Conservation (phyloP, 768 basidiomycete species). For the Coprinopsis sp. region DNA sequence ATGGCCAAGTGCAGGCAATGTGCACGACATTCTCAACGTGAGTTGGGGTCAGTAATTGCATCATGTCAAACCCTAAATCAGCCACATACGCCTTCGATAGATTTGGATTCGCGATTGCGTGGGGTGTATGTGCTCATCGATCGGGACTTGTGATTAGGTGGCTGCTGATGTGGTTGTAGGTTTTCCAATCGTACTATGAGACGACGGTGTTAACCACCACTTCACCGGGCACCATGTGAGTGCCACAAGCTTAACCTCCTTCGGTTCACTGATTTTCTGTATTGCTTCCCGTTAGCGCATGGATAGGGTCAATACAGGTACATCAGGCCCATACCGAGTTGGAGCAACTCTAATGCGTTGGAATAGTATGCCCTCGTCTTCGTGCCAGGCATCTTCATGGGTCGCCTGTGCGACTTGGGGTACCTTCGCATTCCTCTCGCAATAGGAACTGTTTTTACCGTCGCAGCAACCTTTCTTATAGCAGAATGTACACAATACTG, state of each 20-base stretch:
- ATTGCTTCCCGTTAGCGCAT: constrained; percentile 46
- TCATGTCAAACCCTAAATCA: neutral
- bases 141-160: neutral
- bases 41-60: too few relatives aligned
- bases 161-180: constrained; percentile 28
- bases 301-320: constrained; percentile 79
- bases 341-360: neutral
- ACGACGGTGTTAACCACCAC: constrained; percentile 41
- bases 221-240: constrained; percentile 63
- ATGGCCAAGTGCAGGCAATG: constrained; percentile 32
- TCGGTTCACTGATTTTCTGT: neutral
- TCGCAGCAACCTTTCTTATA: constrained; percentile 46
- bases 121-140: constrained; percentile 52
- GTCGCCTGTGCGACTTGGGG: constrained; percentile 60
- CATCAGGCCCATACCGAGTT: neutral
- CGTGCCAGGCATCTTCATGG: constrained; percentile 45
- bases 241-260: neutral
- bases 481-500: constrained; percentile 60
- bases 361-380: constrained; percentile 45
- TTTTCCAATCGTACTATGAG: constrained; percentile 73
- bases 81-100: constrained; percentile 18
- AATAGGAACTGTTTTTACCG: constrained; percentile 35
- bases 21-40: constrained; percentile 44
- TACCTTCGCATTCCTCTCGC: constrained; percentile 46
- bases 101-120: constrained; percentile 70